Conservation (phyloP, 2,329 filamentous ascomycete genomes). For the Colletotrichum graminicola region DNA sequence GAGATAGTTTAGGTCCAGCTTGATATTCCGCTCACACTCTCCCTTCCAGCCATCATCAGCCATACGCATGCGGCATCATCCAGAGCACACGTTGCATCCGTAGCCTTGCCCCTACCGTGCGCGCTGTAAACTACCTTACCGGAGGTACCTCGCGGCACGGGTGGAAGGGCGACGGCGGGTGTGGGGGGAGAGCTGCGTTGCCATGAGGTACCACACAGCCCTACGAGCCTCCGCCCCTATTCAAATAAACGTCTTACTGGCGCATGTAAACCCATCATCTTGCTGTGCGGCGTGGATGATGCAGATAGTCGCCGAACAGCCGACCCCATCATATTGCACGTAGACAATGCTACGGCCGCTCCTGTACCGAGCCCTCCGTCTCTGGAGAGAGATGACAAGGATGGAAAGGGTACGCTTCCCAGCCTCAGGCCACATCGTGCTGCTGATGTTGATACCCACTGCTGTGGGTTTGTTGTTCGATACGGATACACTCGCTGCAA, state of each 20-base stretch:
- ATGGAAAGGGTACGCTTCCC: neutral
- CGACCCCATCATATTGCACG: neutral
- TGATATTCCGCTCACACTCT: neutral
- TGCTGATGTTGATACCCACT: neutral
- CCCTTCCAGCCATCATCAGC: neutral
- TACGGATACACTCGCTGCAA: neutral
- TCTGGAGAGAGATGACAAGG: neutral
- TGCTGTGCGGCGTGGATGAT: neutral
- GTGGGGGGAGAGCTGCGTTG: neutral
- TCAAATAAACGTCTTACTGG: constrained; percentile 27
- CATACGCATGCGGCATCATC: neutral
- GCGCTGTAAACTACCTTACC: neutral
- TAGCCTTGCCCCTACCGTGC: neutral
- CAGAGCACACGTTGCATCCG: constrained; percentile 29
- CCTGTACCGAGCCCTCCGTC: neutral
- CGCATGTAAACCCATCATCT: constrained; percentile 13
- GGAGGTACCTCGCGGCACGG: neutral
- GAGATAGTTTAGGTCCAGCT: neutral
- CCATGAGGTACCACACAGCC: constrained; percentile 9
- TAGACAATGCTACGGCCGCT: neutral
- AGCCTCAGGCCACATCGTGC: neutral
- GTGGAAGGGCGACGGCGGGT: neutral
- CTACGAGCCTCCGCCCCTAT: constrained; percentile 25
- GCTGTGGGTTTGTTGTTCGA: neutral
- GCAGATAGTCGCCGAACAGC: neutral